phyloP scores from a whole-genome alignment of 805 yeast genomes.

The Sporopachydermia quercuum region DNA sequence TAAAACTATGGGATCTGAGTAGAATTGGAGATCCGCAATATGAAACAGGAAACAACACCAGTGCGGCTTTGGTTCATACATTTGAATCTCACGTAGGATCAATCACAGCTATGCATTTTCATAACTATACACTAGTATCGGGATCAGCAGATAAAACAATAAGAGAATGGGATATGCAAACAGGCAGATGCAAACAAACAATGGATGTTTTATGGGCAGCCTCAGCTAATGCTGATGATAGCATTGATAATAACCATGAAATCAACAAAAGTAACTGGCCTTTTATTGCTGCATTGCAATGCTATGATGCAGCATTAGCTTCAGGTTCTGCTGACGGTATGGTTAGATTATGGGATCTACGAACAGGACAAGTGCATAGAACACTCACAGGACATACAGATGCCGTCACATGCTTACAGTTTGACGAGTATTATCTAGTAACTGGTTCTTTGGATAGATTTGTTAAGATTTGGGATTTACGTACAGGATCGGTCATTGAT shows the following conservation, averaged over 20 bases:
- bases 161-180: slow-evolving; percentile 58
- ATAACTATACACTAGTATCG: slow-evolving; percentile 38
- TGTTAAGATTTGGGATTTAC: slow-evolving; percentile 57
- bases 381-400: slow-evolving; percentile 54
- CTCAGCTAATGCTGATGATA: slow-evolving; percentile 12
- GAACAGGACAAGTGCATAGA: slow-evolving; percentile 52
- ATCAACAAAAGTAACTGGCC: slow-evolving; percentile 15
- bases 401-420: slow-evolving; percentile 51
- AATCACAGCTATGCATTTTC: slow-evolving; percentile 45
- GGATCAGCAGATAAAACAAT: slow-evolving; percentile 62
- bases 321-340: slow-evolving; percentile 68
- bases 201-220: slow-evolving; percentile 54
- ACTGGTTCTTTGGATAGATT: slow-evolving; percentile 53
- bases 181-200: slow-evolving; percentile 56
- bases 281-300: slow-evolving; percentile 52
- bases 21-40: slow-evolving; percentile 10
- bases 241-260: slow-evolving; percentile 5
- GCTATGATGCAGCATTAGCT: slow-evolving; percentile 63
- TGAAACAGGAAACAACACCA: slow-evolving; percentile 1
- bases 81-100: slow-evolving; percentile 56
- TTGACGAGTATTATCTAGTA: slow-evolving; percentile 47
- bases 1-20: slow-evolving; percentile 45
- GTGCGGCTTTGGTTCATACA: slow-evolving; percentile 23
- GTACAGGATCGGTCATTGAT: slow-evolving; percentile 48
- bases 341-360: slow-evolving; percentile 62